A percentile compares a stretch with the other conserved stretches of the same genome.
Evolutionary conservation across 306 rosid species (phyloP).

Genomic region (Medicago arabica): DNA sequence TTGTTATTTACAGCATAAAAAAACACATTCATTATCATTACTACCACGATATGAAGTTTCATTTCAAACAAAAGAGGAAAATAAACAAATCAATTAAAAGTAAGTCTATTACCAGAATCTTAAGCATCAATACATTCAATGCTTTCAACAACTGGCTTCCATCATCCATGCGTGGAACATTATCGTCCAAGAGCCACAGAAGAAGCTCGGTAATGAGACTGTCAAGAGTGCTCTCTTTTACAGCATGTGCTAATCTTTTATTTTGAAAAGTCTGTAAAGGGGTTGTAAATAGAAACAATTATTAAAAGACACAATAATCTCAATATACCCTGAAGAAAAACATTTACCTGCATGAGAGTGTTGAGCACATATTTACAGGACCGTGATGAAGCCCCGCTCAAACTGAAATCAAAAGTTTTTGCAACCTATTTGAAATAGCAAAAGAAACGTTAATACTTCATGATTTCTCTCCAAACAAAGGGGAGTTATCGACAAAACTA

Average conservation of each 20-base stretch:
- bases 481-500: not conserved
- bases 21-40: not conserved
- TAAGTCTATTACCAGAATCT: conserved; percentile 74
- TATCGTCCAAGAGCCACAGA: conserved; percentile 99
- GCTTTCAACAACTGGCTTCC: conserved; percentile 99
- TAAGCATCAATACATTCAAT: conserved; percentile 94
- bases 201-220: conserved; percentile 96
- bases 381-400: conserved; percentile 93
- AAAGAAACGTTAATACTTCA: not conserved
- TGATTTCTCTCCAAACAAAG: not conserved
- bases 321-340: conserved; percentile 10
- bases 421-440: conserved; percentile 68
- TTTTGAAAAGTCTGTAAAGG: conserved; percentile 88
- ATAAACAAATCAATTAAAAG: conserved; percentile 12
- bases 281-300: conserved; percentile 21
- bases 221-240: conserved; percentile 89
- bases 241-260: conserved; percentile 91
- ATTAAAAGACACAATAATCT: conserved; percentile 11
- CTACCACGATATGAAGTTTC: not conserved
- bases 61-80: not conserved
- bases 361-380: conserved; percentile 99
- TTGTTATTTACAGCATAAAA: conserved; percentile 16
- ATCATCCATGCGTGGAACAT: conserved; percentile 99
- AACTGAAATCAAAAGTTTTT: conserved; percentile 95
- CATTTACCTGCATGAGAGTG: conserved; percentile 94